Base-by-base conservation (phyloP, 2,329 filamentous ascomycete species). In the Aspergillus oerlinghausenensis region DNA sequence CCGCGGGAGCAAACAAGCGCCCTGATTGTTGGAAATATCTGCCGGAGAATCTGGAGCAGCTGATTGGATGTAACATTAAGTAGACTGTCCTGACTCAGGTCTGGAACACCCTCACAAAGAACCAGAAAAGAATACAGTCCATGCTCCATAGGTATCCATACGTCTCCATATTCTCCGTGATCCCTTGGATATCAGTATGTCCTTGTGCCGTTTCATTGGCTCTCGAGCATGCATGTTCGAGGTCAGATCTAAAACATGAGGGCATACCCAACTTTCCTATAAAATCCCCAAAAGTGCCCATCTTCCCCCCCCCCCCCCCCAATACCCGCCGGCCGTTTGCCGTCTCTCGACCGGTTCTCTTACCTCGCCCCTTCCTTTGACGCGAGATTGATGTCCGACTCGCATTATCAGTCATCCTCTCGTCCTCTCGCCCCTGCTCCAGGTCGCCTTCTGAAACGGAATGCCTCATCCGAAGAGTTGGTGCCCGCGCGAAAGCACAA, bases 401-500 rank as follows among this genome's bases (percentile, higher is more conserved):
- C 60, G n/a, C 42, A 23, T 19, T 19, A 21, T 8, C 55, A 57
- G 54, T 49, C 57, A 4, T 53, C 59, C 43, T 52, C 57, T 17
- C 62, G 62, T 49, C 55, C 57, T 11, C 57, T 63, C 35, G 62
- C 60, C 21, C 62, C 62, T 43, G 54, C 54, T 28, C 55, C 60
- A 19, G 55, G 58, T 25, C 59, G 32, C 11, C 50, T 55, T 9
- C 48, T 53, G 3, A 48, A 21, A 42, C 50, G 52, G 23, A 55
- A 59, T 32, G 51, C 48, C 11, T 53, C 57, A 2, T 29, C 52
- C 6, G 58, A 60, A 11, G 59, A 63, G 55, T 55, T 53, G 21
- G 50, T 55, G 11, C 55, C 57, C 14, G 55, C 50, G 2, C 60
- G 64, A 10, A 66, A 63, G 35, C 61, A 66, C 57, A 66, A 66